Evolutionary conservation across 2,329 filamentous ascomycete species (phyloP).

Genomic region (Fusarium sp.): DNA sequence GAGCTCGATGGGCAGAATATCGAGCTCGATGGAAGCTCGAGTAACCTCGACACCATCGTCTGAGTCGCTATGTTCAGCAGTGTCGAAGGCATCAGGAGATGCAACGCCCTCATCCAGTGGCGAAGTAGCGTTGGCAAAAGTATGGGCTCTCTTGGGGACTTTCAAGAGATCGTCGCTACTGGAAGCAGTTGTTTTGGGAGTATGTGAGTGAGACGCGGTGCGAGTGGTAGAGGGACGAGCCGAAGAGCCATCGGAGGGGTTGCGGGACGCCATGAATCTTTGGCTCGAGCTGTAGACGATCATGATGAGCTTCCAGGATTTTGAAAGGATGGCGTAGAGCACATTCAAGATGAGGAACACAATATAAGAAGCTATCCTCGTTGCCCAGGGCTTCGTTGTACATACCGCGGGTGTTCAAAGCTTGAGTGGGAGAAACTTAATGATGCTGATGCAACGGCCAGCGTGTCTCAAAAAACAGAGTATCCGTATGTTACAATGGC

Average conservation of each 20-base stretch:
- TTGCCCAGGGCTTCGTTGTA: slow-evolving; percentile 18
- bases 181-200: slow-evolving; percentile 41
- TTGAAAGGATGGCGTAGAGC: slow-evolving; percentile 1
- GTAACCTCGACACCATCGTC: slow-evolving; percentile 63
- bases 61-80: slow-evolving; percentile 55
- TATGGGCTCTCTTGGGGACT: slow-evolving; percentile 61
- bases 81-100: slow-evolving; percentile 65
- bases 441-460: slow-evolving; percentile 44
- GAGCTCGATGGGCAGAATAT: slow-evolving; percentile 94
- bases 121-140: slow-evolving; percentile 58
- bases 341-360: background rate
- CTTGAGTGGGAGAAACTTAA: slow-evolving; percentile 31
- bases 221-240: slow-evolving; percentile 52
- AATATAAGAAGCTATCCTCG: slow-evolving; percentile 6
- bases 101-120: slow-evolving; percentile 46
- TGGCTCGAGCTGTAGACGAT: slow-evolving; percentile 47
- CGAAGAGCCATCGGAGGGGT: slow-evolving; percentile 47
- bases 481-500: background rate
- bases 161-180: slow-evolving; percentile 52
- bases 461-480: slow-evolving; percentile 44
- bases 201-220: slow-evolving; percentile 49
- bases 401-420: slow-evolving; percentile 38
- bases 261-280: slow-evolving; percentile 54
- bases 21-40: slow-evolving; percentile 76
- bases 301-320: slow-evolving; percentile 45